phyloP scores from a whole-genome alignment of 495 filamentous ascomycete genomes.

The Tuber microsphaerosporum region DNA sequence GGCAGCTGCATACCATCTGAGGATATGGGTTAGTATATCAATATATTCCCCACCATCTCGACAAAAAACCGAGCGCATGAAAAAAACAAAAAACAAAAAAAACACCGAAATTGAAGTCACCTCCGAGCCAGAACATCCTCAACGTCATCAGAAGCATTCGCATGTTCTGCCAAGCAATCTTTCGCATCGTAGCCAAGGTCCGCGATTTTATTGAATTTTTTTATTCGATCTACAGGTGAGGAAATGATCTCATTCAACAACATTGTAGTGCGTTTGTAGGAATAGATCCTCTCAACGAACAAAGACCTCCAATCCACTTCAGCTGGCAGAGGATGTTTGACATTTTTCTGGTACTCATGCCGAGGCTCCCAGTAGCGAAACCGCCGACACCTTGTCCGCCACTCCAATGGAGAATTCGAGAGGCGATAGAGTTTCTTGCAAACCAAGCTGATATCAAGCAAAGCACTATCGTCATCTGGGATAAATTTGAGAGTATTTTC shows the following conservation, averaged over 20 bases:
- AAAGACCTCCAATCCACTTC: conserved; percentile 69
- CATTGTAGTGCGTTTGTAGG: conserved; percentile 51
- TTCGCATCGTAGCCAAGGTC: conserved; percentile 78
- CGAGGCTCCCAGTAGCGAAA: conserved; percentile 67
- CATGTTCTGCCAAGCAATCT: conserved; percentile 67
- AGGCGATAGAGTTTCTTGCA: conserved; percentile 60
- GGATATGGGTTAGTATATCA: neutral
- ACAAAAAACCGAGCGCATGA: conserved; percentile 12
- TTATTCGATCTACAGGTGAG: conserved; percentile 60
- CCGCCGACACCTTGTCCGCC: conserved; percentile 64
- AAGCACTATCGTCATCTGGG: conserved; percentile 48
- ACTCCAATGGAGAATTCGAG: conserved; percentile 64
- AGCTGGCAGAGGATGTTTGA: conserved; percentile 43
- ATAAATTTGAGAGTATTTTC: conserved; percentile 59
- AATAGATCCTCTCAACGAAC: conserved; percentile 54
- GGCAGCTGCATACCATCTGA: conserved; percentile 66
- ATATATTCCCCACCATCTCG: neutral
- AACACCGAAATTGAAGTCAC: conserved; percentile 44
- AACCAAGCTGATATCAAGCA: conserved; percentile 45
- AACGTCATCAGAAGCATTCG: conserved; percentile 48
- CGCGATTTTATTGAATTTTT: conserved; percentile 61
- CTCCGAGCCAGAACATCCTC: conserved; percentile 77
- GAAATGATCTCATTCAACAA: conserved; percentile 64
- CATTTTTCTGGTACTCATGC: conserved; percentile 58
- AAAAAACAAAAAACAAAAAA: conserved; percentile 9